Percentiles rank a stretch among this genome's conserved stretches.
Conservation (phyloP, 345 rosid genomes). For the Syzygium grande region DNA sequence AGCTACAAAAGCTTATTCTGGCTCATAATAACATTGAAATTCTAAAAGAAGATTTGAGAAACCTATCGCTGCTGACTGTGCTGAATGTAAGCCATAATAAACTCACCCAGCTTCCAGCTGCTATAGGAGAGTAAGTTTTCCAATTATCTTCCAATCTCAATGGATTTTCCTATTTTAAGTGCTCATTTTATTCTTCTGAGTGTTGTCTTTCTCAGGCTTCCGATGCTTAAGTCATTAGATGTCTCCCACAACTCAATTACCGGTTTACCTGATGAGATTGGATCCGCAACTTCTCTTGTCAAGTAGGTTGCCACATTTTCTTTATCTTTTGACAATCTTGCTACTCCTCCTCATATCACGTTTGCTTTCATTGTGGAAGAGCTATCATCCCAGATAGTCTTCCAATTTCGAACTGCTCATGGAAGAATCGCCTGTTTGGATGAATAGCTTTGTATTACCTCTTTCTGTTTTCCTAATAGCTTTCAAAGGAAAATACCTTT, state of each 20-base stretch:
- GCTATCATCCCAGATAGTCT: background rate
- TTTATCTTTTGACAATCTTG: background rate
- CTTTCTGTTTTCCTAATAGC: background rate
- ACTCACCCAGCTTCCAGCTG: constrained; percentile 62
- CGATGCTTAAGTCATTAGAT: constrained; percentile 71
- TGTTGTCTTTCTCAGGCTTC: constrained; percentile 45
- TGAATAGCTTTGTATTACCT: background rate
- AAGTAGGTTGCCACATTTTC: constrained; percentile 42
- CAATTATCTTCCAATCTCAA: background rate
- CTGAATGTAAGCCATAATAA: constrained; percentile 80
- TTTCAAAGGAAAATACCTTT: background rate
- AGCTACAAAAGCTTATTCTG: constrained; percentile 81
- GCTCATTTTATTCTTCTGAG: background rate
- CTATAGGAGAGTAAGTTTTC: constrained; percentile 72
- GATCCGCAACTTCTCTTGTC: constrained; percentile 73
- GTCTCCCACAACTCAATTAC: constrained; percentile 59
- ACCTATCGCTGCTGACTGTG: constrained; percentile 53
- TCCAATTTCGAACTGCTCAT: background rate
- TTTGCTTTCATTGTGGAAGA: background rate
- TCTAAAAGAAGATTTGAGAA: constrained; percentile 70
- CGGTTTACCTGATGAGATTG: constrained; percentile 71
- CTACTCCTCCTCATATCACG: background rate
- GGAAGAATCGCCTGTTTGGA: background rate
- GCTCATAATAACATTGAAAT: constrained; percentile 79
- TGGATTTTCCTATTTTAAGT: background rate